phyloP scores from a whole-genome alignment of 2,329 filamentous ascomycete genomes.

The Emergomyces pasteurianus region DNA sequence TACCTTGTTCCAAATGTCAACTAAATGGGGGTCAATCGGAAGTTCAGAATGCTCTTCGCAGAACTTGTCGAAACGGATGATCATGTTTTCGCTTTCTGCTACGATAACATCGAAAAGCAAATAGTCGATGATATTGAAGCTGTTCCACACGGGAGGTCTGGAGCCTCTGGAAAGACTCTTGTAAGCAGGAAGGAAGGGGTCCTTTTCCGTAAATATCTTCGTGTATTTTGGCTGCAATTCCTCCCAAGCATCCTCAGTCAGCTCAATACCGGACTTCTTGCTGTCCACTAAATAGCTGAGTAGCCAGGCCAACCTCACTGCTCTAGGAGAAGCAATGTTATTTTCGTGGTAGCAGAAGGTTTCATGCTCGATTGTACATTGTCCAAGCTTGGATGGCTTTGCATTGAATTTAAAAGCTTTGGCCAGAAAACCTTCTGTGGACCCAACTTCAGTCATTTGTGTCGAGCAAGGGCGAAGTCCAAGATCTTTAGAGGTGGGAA shows the following conservation, averaged over 20 bases:
- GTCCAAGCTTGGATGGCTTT: constrained; percentile 37
- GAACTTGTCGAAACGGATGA: constrained; percentile 20
- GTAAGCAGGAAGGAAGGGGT: constrained; percentile 27
- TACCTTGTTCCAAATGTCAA: constrained; percentile 20
- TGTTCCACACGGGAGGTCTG: constrained; percentile 9
- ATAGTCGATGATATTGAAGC: constrained; percentile 32
- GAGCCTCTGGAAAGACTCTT: constrained; percentile 15
- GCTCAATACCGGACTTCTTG: constrained; percentile 32
- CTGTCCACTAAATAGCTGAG: constrained; percentile 37
- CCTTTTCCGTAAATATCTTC: constrained; percentile 12
- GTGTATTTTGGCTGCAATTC: constrained; percentile 21
- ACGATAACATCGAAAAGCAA: constrained; percentile 32
- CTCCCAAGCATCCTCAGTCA: constrained; percentile 29
- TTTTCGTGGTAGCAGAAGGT: constrained; percentile 45
- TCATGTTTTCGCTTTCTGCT: constrained; percentile 18
- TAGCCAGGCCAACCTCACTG: constrained; percentile 29
- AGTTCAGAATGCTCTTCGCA: constrained; percentile 15
- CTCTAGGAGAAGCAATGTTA: constrained; percentile 21
- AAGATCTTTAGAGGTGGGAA: constrained; percentile 31
- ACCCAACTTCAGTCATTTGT: constrained; percentile 30
- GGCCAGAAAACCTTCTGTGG: constrained; percentile 29
- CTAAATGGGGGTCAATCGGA: constrained; percentile 25
- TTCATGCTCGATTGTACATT: constrained; percentile 40
- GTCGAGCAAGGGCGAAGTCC: constrained; percentile 36
- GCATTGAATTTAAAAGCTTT: constrained; percentile 38